phyloP scores from a whole-genome alignment of 371 early-diverging fungal species.

The Mortierella sp. region DNA sequence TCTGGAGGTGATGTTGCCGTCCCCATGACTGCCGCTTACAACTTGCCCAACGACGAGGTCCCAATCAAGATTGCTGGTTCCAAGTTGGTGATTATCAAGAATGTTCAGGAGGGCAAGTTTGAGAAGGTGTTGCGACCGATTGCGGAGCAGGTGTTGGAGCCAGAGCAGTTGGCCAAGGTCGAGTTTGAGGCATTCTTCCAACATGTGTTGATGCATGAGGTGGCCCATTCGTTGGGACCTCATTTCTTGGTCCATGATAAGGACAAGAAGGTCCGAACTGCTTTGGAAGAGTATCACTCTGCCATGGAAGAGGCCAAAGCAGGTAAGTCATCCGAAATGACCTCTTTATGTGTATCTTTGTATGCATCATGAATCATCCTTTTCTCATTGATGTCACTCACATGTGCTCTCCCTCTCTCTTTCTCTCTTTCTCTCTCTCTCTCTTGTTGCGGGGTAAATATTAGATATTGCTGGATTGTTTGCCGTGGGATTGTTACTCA shows the following conservation, averaged over 20 bases:
- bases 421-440: background rate
- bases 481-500: constrained; percentile 75
- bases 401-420: background rate
- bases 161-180: constrained; percentile 66
- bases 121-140: constrained; percentile 75
- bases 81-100: constrained; percentile 84
- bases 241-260: constrained; percentile 66
- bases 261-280: constrained; percentile 72
- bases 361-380: background rate
- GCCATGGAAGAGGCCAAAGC: constrained; percentile 89
- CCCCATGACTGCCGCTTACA: constrained; percentile 85
- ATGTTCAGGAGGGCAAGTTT: constrained; percentile 84
- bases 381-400: background rate
- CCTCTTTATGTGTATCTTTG: background rate
- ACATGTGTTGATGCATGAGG: constrained; percentile 83
- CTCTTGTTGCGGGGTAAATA: no score
- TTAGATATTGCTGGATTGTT: constrained; percentile 81
- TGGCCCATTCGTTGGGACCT: constrained; percentile 83
- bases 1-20: constrained; percentile 81
- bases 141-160: constrained; percentile 65
- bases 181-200: constrained; percentile 82
- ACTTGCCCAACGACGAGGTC: constrained; percentile 85
- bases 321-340: constrained; percentile 44
- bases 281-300: constrained; percentile 77
- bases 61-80: constrained; percentile 80